Evolutionary conservation across 805 yeast species (phyloP), one percentile per base, ranked within the genome.

Genomic region (Monosporozyma servazzii): DNA sequence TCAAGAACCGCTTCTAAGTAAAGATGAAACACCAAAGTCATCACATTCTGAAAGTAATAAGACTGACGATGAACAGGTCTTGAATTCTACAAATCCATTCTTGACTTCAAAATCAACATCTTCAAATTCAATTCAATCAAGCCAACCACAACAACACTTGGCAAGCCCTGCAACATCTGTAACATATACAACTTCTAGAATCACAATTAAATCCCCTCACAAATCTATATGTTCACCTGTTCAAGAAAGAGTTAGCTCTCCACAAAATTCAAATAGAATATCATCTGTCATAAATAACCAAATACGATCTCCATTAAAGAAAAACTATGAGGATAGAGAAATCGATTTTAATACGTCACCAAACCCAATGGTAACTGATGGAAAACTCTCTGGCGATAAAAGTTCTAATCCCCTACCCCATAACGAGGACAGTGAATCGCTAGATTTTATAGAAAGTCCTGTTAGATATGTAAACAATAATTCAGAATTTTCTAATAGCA

Each of bases 121-220:
- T 4, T 41, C 23, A 13, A 41, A 13, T 21, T 41, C 44, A 5
- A 21, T 21, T 11, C 29, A 41, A 41, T 41, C 44, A 18, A 41
- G 23, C 17, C 44, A 21, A 21, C 21, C 44, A 10, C 44, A 41
- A 41, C 44, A 18, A 9, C 18, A 48, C 27, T 10, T 40, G 3
- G 29, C 50, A 11, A 50, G 43, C 23, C 71, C 71, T 15, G 70
- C 70, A 2, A 56, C 70, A 0, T 68, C 71, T 1, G 66, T 64
- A 3, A 56, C 68, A 1, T 68, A 68, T 41, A 68, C 69, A 9
- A 68, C 68, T 1, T 68, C 71, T 1, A 62, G 71, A 51, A 67
- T 68, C 17, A 58, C 65, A n/a, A 66, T 66, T 7, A 54, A 62
- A 18, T 64, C 69, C 15, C 67, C 70, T 18, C 58, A 56, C 40